Evolutionary conservation across 768 basidiomycete genomes (phyloP).

Genomic region (Ramaria sp.): DNA sequence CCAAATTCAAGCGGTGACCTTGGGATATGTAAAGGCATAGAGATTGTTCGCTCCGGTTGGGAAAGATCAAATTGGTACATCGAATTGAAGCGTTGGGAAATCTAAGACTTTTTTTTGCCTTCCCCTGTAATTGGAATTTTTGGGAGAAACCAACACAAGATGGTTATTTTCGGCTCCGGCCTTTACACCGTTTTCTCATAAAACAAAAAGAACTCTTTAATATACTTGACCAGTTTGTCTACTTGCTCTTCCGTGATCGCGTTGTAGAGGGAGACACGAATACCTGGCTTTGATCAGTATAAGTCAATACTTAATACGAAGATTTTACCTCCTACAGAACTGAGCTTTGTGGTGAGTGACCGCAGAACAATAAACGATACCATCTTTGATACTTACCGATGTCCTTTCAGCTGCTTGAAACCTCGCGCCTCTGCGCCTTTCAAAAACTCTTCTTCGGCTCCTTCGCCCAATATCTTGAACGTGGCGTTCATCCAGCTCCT

Average conservation of each 20-base stretch:
- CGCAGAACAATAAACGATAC: neutral
- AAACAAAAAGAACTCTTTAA: constrained; percentile 36
- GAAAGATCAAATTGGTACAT: constrained; percentile 85
- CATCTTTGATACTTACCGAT: constrained; percentile 48
- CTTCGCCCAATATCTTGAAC: constrained; percentile 70
- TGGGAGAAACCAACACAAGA: too few relatives aligned
- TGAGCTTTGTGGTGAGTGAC: constrained; percentile 15
- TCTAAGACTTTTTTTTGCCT: neutral
- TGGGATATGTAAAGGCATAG: constrained; percentile 33
- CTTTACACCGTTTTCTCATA: neutral
- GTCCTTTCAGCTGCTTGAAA: constrained; percentile 85
- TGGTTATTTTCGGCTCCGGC: neutral
- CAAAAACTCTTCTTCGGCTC: constrained; percentile 62
- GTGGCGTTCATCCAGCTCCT: constrained; percentile 96
- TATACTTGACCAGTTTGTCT: constrained; percentile 47
- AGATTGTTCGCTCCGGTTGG: constrained; percentile 69
- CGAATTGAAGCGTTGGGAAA: constrained; percentile 56
- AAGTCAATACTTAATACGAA: too few relatives aligned
- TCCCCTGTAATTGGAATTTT: neutral
- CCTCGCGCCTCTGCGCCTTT: constrained; percentile 68
- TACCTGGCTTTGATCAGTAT: too few relatives aligned
- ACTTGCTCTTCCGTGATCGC: constrained; percentile 71
- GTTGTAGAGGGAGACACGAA: constrained; percentile 83
- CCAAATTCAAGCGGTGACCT: constrained; percentile 1
- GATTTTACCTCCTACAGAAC: constrained; percentile 42